phyloP scores from a whole-genome alignment of 2,329 filamentous ascomycete species.

The Trichophyton simii region DNA sequence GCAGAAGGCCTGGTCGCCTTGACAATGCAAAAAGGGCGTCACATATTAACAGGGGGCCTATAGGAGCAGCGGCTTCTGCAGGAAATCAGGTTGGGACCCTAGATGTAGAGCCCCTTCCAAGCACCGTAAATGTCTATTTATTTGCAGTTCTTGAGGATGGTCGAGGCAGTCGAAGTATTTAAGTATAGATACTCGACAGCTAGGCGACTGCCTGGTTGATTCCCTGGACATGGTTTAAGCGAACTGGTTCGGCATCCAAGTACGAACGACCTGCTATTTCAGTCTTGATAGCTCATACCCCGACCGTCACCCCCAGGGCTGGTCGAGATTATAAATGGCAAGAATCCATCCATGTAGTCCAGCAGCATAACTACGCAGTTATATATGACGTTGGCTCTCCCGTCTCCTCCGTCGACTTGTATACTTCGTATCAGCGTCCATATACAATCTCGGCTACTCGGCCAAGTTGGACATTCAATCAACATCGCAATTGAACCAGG shows the following conservation, averaged over 20 bases:
- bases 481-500: too few relatives aligned
- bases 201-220: not conserved
- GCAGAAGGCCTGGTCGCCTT: too few relatives aligned
- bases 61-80: not conserved
- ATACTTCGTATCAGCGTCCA: too few relatives aligned
- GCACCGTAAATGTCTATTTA: not conserved
- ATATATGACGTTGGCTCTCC: not conserved
- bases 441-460: too few relatives aligned
- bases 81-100: not conserved
- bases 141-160: not conserved
- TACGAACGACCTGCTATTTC: not conserved
- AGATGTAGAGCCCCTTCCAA: not conserved
- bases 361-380: not conserved
- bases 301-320: not conserved
- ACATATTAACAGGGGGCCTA: not conserved
- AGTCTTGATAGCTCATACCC: not conserved
- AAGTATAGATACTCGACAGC: not conserved
- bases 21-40: not conserved
- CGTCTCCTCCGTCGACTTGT: not conserved
- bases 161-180: not conserved
- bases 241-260: not conserved
- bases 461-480: too few relatives aligned
- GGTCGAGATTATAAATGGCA: not conserved
- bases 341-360: not conserved
- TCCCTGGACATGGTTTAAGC: not conserved